Evolutionary conservation across 352 stramenopile species (phyloP), one percentile per base, ranked within the genome.

Genomic region (Pythium brassicae): DNA sequence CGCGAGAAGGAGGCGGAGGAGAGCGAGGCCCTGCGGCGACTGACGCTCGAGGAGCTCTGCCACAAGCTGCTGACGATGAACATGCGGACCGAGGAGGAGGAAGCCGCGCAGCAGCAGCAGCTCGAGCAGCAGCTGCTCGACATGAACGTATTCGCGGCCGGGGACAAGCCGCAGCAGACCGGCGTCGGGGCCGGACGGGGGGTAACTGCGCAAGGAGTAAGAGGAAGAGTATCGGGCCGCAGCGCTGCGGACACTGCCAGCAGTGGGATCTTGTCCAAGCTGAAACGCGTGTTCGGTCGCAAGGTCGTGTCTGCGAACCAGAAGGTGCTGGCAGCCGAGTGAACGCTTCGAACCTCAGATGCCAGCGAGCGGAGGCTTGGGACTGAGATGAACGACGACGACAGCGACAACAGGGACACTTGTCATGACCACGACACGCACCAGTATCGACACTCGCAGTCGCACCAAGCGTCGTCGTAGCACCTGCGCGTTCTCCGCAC

Each of bases 41-140:
- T 68, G n/a, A 59, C 66, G 10, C 49, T 73, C 14, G 61, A 69
- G 27, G 62, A 69, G 29, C 68, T 68, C 39, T 68, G 66, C 23
- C 50, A 64, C 11, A 54, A 49, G 12, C 49, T 73, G 4, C 12
- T 73, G 40, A 37, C 32, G 23, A 64, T 67, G 50, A 69, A 62
- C 27, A 61, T 73, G 62, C 53, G 61, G 15, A 68, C 66, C 1
- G 62, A 70, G 48, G 66, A 70, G 44, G 66, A 73, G 17, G 62
- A 73, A 29, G 58, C 57, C n/a, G 58, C 50, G n/a, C 48, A 53
- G 32, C 48, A 53, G 32, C 19, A 53, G n/a, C 20, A 27, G 17
- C 29, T 44, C 19, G 11, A 42, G 27, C 47, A 52, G 26, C 15
- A 52, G 6, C 26, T 53, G 5, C 25, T n/a, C 3, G 48, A 53